A percentile compares a stretch with the other conserved stretches of the same genome.
Conservation (phyloP, 1,139 yeast genomes). For the Schizosaccharomyces versatilis region DNA sequence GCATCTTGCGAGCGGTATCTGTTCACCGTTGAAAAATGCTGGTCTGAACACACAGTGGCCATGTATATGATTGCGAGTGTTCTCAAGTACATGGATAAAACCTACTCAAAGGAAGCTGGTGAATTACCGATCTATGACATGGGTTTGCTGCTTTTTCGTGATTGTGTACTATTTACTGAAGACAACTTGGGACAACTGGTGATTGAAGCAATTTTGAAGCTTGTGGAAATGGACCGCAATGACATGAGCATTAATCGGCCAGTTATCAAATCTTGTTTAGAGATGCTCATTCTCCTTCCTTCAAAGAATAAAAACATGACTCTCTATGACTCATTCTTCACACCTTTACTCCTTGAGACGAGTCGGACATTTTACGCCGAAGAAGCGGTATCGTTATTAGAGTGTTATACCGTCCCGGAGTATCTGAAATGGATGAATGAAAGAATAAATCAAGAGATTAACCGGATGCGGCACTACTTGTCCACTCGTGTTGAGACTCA, state of each 20-base stretch:
- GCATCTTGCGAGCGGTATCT: conserved; percentile 20
- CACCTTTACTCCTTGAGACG: conserved; percentile 35
- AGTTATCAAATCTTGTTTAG: conserved; percentile 37
- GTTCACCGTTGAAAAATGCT: conserved; percentile 28
- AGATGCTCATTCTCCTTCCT: conserved; percentile 45
- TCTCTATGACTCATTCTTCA: conserved; percentile 44
- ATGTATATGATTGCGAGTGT: conserved; percentile 73
- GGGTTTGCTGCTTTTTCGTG: conserved; percentile 41
- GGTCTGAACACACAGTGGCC: conserved; percentile 57
- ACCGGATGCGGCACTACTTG: conserved; percentile 32
- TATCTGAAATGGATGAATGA: conserved; percentile 34
- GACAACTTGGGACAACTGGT: conserved; percentile 31
- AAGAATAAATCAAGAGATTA: conserved; percentile 37
- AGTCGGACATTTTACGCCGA: conserved; percentile 35
- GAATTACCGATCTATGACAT: conserved; percentile 50
- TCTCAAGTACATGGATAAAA: conserved; percentile 65
- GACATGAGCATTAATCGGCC: conserved; percentile 41
- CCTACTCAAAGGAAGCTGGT: conserved; percentile 54
- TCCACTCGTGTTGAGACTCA: conserved; percentile 35
- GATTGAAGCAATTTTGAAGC: conserved; percentile 31
- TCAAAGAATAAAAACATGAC: conserved; percentile 14
- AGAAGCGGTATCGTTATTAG: conserved; percentile 27
- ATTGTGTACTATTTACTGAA: conserved; percentile 24
- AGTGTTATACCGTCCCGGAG: conserved; percentile 27
- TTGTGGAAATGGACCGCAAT: conserved; percentile 37